Conservation (phyloP, 257 asterid species). For the Rubia yunnanensis region DNA sequence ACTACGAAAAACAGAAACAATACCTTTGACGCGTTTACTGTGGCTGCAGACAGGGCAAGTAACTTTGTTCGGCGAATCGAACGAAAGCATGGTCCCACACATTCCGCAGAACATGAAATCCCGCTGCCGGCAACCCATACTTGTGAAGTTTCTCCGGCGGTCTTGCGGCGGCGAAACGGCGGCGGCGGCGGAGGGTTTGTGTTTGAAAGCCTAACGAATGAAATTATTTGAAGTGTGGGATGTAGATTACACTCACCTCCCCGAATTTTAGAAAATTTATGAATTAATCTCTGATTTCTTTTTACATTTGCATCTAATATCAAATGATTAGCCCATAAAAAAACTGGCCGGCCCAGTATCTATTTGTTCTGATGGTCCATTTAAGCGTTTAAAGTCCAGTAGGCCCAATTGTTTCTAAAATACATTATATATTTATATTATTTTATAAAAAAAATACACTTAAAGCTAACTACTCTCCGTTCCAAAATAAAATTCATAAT, state of each 20-base stretch:
- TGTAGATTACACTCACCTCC: background rate
- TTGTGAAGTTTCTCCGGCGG: slow-evolving; percentile 8
- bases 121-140: slow-evolving; percentile 51
- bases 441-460: too few relatives aligned
- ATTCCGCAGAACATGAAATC: slow-evolving; percentile 79
- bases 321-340: background rate
- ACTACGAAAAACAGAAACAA: background rate
- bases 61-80: slow-evolving; percentile 30
- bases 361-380: too few relatives aligned
- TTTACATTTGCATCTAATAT: background rate
- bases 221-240: background rate
- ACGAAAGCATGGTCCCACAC: slow-evolving; percentile 59
- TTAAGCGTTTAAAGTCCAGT: too few relatives aligned
- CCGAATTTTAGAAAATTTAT: background rate
- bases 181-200: slow-evolving; percentile 3
- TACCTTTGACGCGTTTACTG: slow-evolving; percentile 47
- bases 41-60: slow-evolving; percentile 49
- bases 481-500: too few relatives aligned
- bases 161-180: background rate
- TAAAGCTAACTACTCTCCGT: too few relatives aligned
- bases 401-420: too few relatives aligned
- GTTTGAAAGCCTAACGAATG: background rate
- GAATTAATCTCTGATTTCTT: background rate
- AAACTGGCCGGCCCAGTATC: background rate
- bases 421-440: too few relatives aligned